Evolutionary conservation across 805 yeast species (phyloP).

Genomic region (Diddensiella caesifluorescens): DNA sequence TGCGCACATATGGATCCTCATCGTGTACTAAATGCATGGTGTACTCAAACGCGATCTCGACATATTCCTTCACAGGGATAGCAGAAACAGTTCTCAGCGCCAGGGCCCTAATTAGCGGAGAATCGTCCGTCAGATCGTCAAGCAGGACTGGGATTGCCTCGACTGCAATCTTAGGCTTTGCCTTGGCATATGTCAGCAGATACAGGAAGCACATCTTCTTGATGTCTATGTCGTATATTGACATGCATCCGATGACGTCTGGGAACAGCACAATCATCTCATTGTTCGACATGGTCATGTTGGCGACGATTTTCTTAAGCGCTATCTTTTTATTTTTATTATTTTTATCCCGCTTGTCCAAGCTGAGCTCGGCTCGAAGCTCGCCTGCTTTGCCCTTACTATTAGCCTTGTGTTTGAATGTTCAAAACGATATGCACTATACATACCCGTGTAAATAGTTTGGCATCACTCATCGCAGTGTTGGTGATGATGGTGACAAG

Average conservation of each 20-base stretch:
- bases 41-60: conserved; percentile 41
- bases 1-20: conserved; percentile 55
- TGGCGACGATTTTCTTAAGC: conserved; percentile 72
- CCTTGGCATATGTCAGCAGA: conserved; percentile 53
- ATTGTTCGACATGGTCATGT: conserved; percentile 73
- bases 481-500: no score
- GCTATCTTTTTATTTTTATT: conserved; percentile 39
- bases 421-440: neutral
- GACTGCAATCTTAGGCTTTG: conserved; percentile 50
- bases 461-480: conserved; percentile 31
- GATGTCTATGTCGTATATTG: conserved; percentile 55
- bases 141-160: conserved; percentile 52
- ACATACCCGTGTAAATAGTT: conserved; percentile 26
- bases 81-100: conserved; percentile 61
- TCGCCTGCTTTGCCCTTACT: conserved; percentile 35
- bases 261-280: conserved; percentile 67
- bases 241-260: conserved; percentile 52
- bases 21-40: conserved; percentile 39
- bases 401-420: neutral
- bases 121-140: conserved; percentile 46
- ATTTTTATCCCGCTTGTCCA: conserved; percentile 34
- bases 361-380: conserved; percentile 31
- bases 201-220: conserved; percentile 68
- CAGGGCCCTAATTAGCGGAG: conserved; percentile 50
- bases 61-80: conserved; percentile 49